A percentile compares a stretch with the other conserved stretches of the same genome.
Evolutionary conservation across 1,284 basidiomycete genomes (phyloP).

Genomic region (Heterobasidion irregulare): DNA sequence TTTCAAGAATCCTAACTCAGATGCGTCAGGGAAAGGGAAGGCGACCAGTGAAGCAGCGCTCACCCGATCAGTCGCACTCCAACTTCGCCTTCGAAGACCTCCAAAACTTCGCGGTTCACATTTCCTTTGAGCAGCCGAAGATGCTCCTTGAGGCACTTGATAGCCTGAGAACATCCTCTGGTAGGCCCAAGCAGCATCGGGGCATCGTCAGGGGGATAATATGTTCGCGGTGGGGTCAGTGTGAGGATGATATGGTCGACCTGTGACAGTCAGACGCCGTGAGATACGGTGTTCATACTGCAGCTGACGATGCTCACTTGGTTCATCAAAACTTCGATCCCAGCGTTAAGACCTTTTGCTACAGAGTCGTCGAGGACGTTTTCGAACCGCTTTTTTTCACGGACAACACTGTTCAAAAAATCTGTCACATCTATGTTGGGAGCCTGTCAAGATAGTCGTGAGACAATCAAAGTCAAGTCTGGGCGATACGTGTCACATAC

Average conservation of each 20-base stretch:
- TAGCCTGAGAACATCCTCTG: constrained; percentile 77
- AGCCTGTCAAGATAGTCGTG: constrained; percentile 28
- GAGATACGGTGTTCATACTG: not conserved
- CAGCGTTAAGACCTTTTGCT: constrained; percentile 87
- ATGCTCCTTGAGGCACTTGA: constrained; percentile 82
- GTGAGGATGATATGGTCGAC: constrained; percentile 90
- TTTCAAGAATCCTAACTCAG: constrained; percentile 74
- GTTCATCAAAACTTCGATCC: constrained; percentile 93
- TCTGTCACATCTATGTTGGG: constrained; percentile 86
- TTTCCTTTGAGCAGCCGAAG: constrained; percentile 88
- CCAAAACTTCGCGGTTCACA: constrained; percentile 91
- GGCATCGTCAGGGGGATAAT: constrained; percentile 78
- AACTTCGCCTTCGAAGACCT: constrained; percentile 97
- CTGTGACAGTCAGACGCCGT: constrained; percentile 31
- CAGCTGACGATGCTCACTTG: constrained; percentile 44
- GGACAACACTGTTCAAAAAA: constrained; percentile 88
- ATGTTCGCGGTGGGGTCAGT: constrained; percentile 80
- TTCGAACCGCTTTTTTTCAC: constrained; percentile 97
- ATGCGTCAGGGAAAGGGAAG: not conserved
- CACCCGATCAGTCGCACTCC: constrained; percentile 88
- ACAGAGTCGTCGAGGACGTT: constrained; percentile 88
- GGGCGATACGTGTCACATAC: constrained; percentile 29
- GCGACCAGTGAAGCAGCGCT: constrained; percentile 15
- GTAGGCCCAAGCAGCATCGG: constrained; percentile 79
- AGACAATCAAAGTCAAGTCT: not conserved